Evolutionary conservation across 306 rosid genomes (phyloP), one percentile per base, ranked within the genome.

Genomic region (Vigna reflexopilosa): DNA sequence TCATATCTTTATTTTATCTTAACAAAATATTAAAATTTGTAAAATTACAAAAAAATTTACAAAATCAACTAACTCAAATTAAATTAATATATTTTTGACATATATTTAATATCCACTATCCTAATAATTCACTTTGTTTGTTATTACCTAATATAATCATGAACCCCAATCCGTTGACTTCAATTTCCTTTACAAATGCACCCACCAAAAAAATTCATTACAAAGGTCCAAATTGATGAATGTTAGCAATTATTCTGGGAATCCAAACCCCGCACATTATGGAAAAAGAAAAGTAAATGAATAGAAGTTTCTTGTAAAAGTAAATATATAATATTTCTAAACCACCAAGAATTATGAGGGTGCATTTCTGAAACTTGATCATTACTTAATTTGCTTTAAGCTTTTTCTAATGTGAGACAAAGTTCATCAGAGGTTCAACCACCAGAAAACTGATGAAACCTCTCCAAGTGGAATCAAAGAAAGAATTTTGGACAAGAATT

Each of bases 261-360:
- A 77, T 77, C 69, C 76, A 56, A 77, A 68, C 50, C 50, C 76
- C 61, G 61, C 76, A 44, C 40, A 48, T 78, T 47, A 78, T 70
- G 62, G 81, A 40, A 56, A 45, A 70, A 12, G 56, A 68, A 65
- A 51, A 64, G 13, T 61, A n/a, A 61, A 48, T 12, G 30, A 58
- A 42, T 14, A 13, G 65, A 58, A 5, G 51, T 69, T 69, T 51
- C 54, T 71, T 59, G 67, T 34, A 70, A 79, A 4, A 71, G 32
- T 62, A 15, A 16, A 57, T 28, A 56, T n/a, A 26, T 9, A 45
- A 44, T 68, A 72, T 71, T 56, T 55, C 59, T 26, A 68, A 81
- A 34, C n/a, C 56, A 67, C 58, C 55, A 19, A 5, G 16, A 32
- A 77, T 65, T 32, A 52, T 64, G 72, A 64, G 16, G 70, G 26